A percentile compares a stretch with the other conserved stretches of the same genome.
phyloP scores from a whole-genome alignment of 31 red algal species.

The Pterothamnion heteromorphum region DNA sequence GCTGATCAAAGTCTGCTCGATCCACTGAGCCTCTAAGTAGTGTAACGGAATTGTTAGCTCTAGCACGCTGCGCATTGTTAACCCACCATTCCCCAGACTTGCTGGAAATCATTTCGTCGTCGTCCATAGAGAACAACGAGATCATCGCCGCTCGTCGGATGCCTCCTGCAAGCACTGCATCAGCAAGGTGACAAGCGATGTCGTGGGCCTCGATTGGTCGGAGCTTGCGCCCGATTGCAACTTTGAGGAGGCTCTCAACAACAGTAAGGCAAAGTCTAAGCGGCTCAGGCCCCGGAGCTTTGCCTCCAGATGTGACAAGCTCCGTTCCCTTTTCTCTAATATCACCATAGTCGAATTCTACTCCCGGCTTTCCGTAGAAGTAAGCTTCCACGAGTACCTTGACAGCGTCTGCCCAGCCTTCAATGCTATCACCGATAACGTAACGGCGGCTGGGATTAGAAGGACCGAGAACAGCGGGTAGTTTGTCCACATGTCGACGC shows the following conservation, averaged over 20 bases:
- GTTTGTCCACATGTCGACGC: neutral
- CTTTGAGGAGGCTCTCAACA: neutral
- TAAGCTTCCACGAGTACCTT: neutral
- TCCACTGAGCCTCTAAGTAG: neutral
- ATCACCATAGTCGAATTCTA: constrained; percentile 1
- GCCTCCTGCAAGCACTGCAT: constrained; percentile 26
- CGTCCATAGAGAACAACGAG: neutral
- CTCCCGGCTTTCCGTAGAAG: neutral
- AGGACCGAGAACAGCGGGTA: neutral
- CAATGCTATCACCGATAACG: neutral
- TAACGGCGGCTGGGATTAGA: neutral
- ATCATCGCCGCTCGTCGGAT: constrained; percentile 1
- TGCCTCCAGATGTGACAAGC: neutral
- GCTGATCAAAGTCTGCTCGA: neutral
- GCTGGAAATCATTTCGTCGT: neutral
- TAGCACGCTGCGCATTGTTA: neutral
- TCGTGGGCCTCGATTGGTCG: neutral
- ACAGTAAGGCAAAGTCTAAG: neutral
- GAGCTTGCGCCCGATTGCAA: neutral
- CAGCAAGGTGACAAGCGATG: neutral
- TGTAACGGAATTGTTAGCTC: constrained; percentile 2
- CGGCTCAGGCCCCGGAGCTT: constrained; percentile 6
- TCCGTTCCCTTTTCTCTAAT: neutral
- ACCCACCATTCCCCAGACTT: constrained; percentile 19
- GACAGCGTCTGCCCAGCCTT: constrained; percentile 24